Evolutionary conservation across 2,329 filamentous ascomycete genomes (phyloP).

Genomic region (Pseudogymnoascus sp.): DNA sequence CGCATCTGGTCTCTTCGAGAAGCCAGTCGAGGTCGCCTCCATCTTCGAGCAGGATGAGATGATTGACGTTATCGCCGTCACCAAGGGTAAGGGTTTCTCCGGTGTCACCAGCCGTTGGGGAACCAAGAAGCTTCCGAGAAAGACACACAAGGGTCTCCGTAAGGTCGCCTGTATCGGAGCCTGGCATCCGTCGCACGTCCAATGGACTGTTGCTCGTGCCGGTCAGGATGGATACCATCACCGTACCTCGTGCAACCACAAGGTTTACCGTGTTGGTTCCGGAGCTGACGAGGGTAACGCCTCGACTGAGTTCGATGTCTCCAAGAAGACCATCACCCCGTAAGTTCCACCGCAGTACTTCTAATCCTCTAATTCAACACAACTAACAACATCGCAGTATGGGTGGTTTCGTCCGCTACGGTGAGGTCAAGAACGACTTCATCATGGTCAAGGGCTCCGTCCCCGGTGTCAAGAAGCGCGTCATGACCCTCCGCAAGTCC

Average conservation of each 20-base stretch:
- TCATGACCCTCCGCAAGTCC: conserved; percentile 97
- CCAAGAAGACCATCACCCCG: conserved; percentile 99
- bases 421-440: conserved; percentile 99
- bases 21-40: conserved; percentile 84
- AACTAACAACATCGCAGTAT: conserved; percentile 51
- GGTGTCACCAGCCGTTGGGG: conserved; percentile 98
- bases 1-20: conserved; percentile 95
- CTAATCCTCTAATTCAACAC: background rate
- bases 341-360: conserved; percentile 49
- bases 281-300: conserved; percentile 84
- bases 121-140: conserved; percentile 99
- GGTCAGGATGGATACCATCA: conserved; percentile 99
- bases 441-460: conserved; percentile 95
- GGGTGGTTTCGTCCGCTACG: conserved; percentile 98
- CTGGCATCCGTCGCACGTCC: conserved; percentile 99
- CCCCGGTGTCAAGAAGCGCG: conserved; percentile 98
- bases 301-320: conserved; percentile 89
- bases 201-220: conserved; percentile 99
- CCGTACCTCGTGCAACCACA: conserved; percentile 99
- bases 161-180: conserved; percentile 99
- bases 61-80: conserved; percentile 98
- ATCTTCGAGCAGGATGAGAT: conserved; percentile 99
- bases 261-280: conserved; percentile 98
- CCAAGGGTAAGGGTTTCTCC: conserved; percentile 98
- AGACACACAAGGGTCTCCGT: conserved; percentile 99